Evolutionary conservation across 805 yeast species (phyloP).

Genomic region (Wickerhamiella allomyrinae): DNA sequence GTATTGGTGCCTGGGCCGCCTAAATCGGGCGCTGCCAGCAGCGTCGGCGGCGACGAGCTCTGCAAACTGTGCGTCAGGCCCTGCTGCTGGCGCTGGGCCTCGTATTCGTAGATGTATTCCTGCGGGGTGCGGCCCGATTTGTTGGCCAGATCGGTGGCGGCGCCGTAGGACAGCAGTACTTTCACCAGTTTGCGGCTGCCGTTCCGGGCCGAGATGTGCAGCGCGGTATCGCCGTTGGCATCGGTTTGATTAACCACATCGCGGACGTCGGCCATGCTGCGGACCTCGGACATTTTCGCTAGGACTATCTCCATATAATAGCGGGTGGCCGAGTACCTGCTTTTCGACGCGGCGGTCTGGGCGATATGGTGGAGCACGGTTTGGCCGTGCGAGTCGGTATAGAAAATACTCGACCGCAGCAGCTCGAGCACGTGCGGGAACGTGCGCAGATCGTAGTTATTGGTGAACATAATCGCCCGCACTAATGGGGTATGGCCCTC

Average conservation of each 20-base stretch:
- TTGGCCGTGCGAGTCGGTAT: constrained; percentile 54
- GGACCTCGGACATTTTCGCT: constrained; percentile 53
- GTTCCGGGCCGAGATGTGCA: constrained; percentile 58
- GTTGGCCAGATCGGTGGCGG: constrained; percentile 32
- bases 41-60: constrained; percentile 17
- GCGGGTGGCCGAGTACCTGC: constrained; percentile 62
- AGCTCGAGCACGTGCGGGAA: constrained; percentile 68
- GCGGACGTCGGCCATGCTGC: constrained; percentile 39
- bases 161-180: constrained; percentile 34
- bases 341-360: constrained; percentile 46
- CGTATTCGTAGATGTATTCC: constrained; percentile 25
- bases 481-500: constrained; percentile 80
- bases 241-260: constrained; percentile 58
- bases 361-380: constrained; percentile 83
- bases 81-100: constrained; percentile 14
- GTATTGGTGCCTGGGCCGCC: background rate
- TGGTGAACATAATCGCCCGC: constrained; percentile 73
- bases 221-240: constrained; percentile 68
- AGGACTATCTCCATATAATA: constrained; percentile 69
- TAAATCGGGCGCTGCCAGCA: background rate
- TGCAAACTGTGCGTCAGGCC: background rate
- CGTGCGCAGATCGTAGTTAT: constrained; percentile 66
- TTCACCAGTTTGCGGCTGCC: constrained; percentile 34
- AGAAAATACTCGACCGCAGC: constrained; percentile 61
- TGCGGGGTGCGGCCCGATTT: constrained; percentile 28